Evolutionary conservation across 2,329 filamentous ascomycete genomes (phyloP), one percentile per base, ranked within the genome.

Genomic region (Penicillium paneum): DNA sequence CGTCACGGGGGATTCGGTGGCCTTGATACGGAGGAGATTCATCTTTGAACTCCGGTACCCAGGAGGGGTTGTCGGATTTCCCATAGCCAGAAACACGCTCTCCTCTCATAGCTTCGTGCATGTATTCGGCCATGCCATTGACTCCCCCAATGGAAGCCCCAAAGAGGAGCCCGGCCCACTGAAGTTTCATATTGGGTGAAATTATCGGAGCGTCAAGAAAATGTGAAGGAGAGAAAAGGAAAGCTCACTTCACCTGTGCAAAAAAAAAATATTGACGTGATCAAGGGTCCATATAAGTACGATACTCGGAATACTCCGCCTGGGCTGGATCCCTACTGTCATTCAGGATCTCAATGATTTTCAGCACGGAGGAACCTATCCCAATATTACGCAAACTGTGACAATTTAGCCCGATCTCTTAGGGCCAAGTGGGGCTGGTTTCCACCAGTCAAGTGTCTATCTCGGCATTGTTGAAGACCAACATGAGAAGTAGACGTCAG

Each of bases 21-120:
- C 58, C 52, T 28, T 46, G 50, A 21, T 59, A 56, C 6, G 60
- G 60, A n/a, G 52, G 57, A 12, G 59, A 58, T 46, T 57, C 55
- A 17, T 54, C 49, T 39, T 26, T 17, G 29, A 57, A 57, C 8
- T 41, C 19, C 3, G 46, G 55, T n/a, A n/a, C 17, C 19, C 34
- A 52, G 2, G 38, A 36, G 3, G 55, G 47, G 3, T 51, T 28
- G 34, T 57, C 50, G 24, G 29, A n/a, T 24, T 48, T 36, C 3
- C 50, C 55, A 1, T 38, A 56, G 35, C 55, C 55, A 34, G 54
- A 54, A 12, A 59, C 26, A 31, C 54, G 50, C 13, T 49, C 43
- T 3, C 29, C 34, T 34, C 38, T 53, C 54, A 57, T 57, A 6
- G 55, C 55, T 8, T 57, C 47, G 7, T 28, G n/a, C 55, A 57